Base-by-base conservation (phyloP, 2,329 filamentous ascomycete genomes). In the Aspergillus brunneoviolaceus region DNA sequence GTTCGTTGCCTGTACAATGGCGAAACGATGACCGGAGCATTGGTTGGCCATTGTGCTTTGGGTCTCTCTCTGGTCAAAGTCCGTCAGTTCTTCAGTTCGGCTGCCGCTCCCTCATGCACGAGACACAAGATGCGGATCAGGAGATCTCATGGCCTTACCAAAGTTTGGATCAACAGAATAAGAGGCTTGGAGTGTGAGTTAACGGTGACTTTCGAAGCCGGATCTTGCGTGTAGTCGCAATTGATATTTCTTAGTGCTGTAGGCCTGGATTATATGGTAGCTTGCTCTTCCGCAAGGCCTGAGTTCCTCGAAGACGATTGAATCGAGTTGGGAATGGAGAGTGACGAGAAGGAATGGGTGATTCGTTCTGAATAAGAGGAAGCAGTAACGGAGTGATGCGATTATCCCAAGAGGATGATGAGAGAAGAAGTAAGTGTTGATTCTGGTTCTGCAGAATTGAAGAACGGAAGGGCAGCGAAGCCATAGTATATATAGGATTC, bases 1-100 rank as follows among this genome's bases (percentile, higher is more conserved):
- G 62, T 78, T 77, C 50, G 73, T 74, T 11, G 72, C 69, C 63
- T 78, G 76, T 39, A 77, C 66, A 57, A 78, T 76, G 57, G 68
- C 70, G 59, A 77, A 77, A 39, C 67, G 61, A 59, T 78, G 76
- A 53, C 73, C 72, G 54, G 73, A 75, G 58, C 73, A 77, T 57
- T 76, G 74, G 63, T 76, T 77, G 59, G 74, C 75, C 74, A 77
- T 77, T 55, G 29, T 67, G 60, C 16, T 19, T 7, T 19, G 5
- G 14, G 33, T 45, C 4, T 16, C 5, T 5, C 12, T 45, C 33
- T 12, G 11, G 14, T 35, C 33, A 16, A 35, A 4, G 33, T 4
- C 39, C 39, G 39, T 45, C n/a, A 45, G 39, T 45, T 19, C 39
- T 19, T 45, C 16, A 19, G 5, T 45, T 45, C 39, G 16, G 16